Evolutionary conservation across 768 basidiomycete genomes (phyloP).

Genomic region (Kwoniella heveanensis): DNA sequence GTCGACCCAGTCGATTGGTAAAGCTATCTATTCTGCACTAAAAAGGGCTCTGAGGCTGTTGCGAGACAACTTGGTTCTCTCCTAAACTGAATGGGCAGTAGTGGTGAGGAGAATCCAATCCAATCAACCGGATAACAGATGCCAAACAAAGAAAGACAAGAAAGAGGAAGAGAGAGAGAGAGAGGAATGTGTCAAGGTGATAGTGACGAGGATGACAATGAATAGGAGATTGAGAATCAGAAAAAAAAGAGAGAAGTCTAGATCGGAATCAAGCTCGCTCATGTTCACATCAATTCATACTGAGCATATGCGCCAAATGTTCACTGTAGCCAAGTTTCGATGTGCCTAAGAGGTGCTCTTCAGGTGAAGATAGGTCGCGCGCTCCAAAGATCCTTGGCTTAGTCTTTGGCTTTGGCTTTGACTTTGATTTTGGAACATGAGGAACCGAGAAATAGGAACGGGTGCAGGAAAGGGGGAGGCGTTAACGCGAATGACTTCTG

Average conservation of each 20-base stretch:
- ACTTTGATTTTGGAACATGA: background rate
- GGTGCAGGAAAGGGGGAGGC: background rate
- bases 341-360: background rate
- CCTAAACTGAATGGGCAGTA: too few species aligned
- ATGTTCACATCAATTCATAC: background rate
- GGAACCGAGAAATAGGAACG: background rate
- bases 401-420: background rate
- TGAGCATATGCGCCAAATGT: background rate
- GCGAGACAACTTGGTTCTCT: background rate
- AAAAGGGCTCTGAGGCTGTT: background rate
- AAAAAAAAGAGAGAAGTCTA: background rate
- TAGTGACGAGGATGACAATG: background rate
- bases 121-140: too few species aligned
- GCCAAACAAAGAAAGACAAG: background rate
- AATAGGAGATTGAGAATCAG: background rate
- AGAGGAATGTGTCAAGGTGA: background rate
- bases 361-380: background rate
- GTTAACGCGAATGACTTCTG: background rate
- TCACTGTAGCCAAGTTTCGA: background rate
- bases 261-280: slow-evolving; percentile 1
- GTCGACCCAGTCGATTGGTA: slow-evolving; percentile 1
- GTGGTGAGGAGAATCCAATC: too few species aligned
- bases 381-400: too few species aligned
- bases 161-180: background rate
- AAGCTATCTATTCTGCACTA: background rate